Evolutionary conservation across 2,329 filamentous ascomycete species (phyloP), one percentile per base, ranked within the genome.

Genomic region (Stachybotrys chartarum): DNA sequence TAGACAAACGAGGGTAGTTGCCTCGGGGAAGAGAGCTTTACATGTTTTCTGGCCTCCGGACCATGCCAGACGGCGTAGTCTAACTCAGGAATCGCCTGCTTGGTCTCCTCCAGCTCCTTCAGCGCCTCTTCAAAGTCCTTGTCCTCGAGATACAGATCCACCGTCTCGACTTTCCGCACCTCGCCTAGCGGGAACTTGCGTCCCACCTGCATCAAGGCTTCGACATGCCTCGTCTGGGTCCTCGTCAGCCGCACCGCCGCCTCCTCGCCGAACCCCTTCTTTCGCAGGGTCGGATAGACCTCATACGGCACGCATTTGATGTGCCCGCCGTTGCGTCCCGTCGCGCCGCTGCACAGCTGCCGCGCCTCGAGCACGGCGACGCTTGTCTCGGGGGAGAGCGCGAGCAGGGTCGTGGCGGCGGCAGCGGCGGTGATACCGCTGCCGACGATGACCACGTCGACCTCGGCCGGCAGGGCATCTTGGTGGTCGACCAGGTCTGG

Each of bases 271-370:
- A 74, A 52, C 3, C 24, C 24, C 7, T 52, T 61, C 5, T 51
- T 52, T 35, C 68, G 67, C 5, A 76, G 63, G 3, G 56, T 57
- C 3, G 64, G 61, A 52, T 77, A 79, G 48, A 72, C 64, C 53
- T 74, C 70, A 56, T 78, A 73, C 3, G 77, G 73, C 3, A 68
- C 66, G 30, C 69, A 64, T 62, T 81, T 79, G 57, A 80, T 74
- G 62, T 79, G 78, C 0, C 77, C 79, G 18, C 78, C 79, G 57
- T 81, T 81, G 51, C 80, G 72, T 1, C 76, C 79, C 8, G 80
- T 82, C 3, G 79, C 80, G 16, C 80, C 79, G 10, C 73, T 75
- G 58, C 77, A 79, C 7, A 78, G 61, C 47, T 72, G 64, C 1
- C 80, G 68, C 2, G 79, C 78, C 58, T 83, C 80, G n/a, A 81